Evolutionary conservation across 148 eudicot species (phyloP), one percentile per base, ranked within the genome.

Genomic region (Arbutus unedo): DNA sequence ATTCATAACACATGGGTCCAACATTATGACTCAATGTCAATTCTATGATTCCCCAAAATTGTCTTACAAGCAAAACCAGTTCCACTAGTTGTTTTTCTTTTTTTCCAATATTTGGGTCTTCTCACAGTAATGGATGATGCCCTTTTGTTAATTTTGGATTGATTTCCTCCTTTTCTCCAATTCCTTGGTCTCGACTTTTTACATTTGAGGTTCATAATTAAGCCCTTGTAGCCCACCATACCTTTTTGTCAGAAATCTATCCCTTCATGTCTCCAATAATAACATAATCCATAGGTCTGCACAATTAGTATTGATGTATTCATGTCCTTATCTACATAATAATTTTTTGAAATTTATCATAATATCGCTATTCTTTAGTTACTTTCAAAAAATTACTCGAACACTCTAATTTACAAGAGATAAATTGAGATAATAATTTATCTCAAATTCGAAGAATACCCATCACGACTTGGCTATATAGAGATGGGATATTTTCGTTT

Each of bases 1-100:
- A 59, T 59, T 14, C 13, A 16, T 21, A 53, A 54, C 72, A 76
- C 54, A 79, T 72, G 82, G 54, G 79, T 54, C 78, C 47, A 74
- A 9, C 23, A 13, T 64, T 49, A 16, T 51, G 73, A 48, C 8
- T 48, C 8, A 49, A 8, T 23, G 19, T 64, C 68, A 70, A 41
- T 41, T 14, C 19, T 11, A 43, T 16, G n/a, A 15, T 70, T 43
- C 74, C 74, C 47, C 49, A 70, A 70, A 70, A 43, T 16, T 43
- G 21, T 3, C 3, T 43, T 15, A 6, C 5, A 68, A 70, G 41
- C 21, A 70, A 43, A 43, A 10, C 41, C 48, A 70, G 19, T 70
- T 4, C 74, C 74, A 70, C 74, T 70, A 13, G 72, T 70, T 23
- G 48, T 38, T 70, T 38, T 70, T 41, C n/a, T 5, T 18, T 43